phyloP scores from a whole-genome alignment of 176 grass and related monocot species.

The Avena atlantica region DNA sequence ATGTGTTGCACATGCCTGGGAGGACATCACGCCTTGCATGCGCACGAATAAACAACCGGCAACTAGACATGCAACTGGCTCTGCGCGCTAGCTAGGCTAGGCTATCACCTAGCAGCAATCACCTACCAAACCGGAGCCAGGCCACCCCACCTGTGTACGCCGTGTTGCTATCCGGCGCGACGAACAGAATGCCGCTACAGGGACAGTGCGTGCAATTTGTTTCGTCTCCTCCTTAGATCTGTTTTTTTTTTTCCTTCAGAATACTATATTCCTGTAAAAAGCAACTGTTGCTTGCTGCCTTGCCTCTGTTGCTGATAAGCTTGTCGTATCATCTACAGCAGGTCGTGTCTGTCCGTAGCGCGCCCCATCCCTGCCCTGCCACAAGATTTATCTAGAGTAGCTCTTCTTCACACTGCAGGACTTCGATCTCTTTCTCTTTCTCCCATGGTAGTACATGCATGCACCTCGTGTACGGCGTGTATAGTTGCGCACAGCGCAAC shows the following conservation, averaged over 20 bases:
- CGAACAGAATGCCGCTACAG: neutral
- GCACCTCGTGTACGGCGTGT: neutral
- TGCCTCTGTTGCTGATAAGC: slow-evolving; percentile 42
- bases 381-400: slow-evolving; percentile 17
- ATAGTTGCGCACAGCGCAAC: neutral
- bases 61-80: neutral
- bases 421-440: too few relatives aligned
- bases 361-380: neutral
- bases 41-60: slow-evolving; percentile 23
- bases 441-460: slow-evolving; percentile 26
- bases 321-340: slow-evolving; percentile 48
- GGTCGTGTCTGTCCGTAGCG: slow-evolving; percentile 29
- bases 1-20: slow-evolving; percentile 44
- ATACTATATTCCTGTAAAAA: slow-evolving; percentile 19
- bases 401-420: neutral
- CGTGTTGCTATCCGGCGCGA: neutral
- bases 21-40: slow-evolving; percentile 39
- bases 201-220: neutral
- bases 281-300: neutral
- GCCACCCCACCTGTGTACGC: neutral
- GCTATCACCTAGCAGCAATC: neutral
- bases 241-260: neutral
- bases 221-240: slow-evolving; percentile 16
- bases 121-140: neutral
- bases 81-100: neutral